Evolutionary conservation across 2,329 filamentous ascomycete genomes (phyloP), one percentile per base, ranked within the genome.

Genomic region (Aspergillus sp.): DNA sequence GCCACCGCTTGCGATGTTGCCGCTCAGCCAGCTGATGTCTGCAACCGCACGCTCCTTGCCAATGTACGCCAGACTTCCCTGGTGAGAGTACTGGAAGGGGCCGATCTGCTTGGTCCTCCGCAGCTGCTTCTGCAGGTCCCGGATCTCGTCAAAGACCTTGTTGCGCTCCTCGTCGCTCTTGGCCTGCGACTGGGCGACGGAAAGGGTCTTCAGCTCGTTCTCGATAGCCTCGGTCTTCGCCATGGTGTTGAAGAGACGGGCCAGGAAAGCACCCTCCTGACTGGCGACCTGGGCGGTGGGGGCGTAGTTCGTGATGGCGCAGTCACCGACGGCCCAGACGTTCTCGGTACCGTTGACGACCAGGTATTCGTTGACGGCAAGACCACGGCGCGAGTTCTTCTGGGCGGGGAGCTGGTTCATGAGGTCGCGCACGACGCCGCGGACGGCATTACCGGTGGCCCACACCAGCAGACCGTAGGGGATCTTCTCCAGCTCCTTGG

Each of bases 71-170:
- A 99, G 76, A 64, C 88, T 93, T 61, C 94, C 94, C 79, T 99
- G 92, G 80, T 99, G 94, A 36, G 90, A 94, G 83, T 99, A 99
- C 78, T 95, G 88, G 81, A 99, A 99, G 49, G 94, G 94, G 71
- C 94, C 95, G 74, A 96, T 87, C 73, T 95, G 89, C 82, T 95
- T 96, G 73, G 94, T 85, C 63, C 91, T 85, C 59, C 90, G 85
- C 64, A 97, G 81, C 71, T 94, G 85, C 75, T 88, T 90, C 82
- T 96, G 91, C 61, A 90, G 80, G 49, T 84, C 79, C 76, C 94
- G 90, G 69, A 99, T 96, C 76, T 95, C 82, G 47, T 84, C 83
- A 55, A 87, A 79, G 50, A 82, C 71, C 62, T 77, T 66, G 64
- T 84, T 79, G 54, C 84, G 77, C 50, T 79, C 74, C 32, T 84